A percentile compares a stretch with the other conserved stretches of the same genome.
These are phyloP conservation scores for Ophiostoma himal-ulmi DNA, from an alignment of 2,329 filamentous ascomycete genomes.

Conservation along the genomic window DNA sequence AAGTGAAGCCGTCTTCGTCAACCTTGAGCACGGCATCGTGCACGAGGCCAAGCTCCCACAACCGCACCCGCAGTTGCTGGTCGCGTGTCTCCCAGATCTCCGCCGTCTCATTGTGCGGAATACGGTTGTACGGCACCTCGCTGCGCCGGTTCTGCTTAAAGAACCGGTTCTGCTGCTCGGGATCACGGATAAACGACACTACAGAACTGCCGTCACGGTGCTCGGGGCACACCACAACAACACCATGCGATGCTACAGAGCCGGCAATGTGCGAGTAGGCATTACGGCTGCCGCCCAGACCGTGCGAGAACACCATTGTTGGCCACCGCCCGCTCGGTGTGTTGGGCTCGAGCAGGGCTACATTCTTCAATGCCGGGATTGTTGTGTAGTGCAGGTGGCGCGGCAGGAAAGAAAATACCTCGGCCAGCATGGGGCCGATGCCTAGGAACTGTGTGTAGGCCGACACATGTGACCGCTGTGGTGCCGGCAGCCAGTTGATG, in stretches of 20 bases:
- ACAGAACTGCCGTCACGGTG: constrained; percentile 78
- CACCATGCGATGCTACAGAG: constrained; percentile 71
- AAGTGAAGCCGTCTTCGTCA: constrained; percentile 45
- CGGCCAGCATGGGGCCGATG: constrained; percentile 51
- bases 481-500: constrained; percentile 71
- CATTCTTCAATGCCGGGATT: constrained; percentile 68
- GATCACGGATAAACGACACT: constrained; percentile 63
- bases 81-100: constrained; percentile 64
- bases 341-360: constrained; percentile 50
- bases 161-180: constrained; percentile 42
- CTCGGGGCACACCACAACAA: constrained; percentile 75
- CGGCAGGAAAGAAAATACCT: constrained; percentile 60
- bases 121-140: constrained; percentile 44
- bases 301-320: constrained; percentile 80
- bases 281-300: constrained; percentile 73
- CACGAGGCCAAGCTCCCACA: constrained; percentile 71
- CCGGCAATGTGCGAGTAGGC: constrained; percentile 79
- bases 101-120: constrained; percentile 57
- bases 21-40: constrained; percentile 63
- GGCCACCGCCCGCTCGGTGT: constrained; percentile 59
- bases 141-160: constrained; percentile 33
- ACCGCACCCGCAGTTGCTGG: constrained; percentile 64
- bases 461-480: constrained; percentile 66
- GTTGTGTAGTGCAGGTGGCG: constrained; percentile 67
- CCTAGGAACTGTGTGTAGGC: constrained; percentile 75